These are phyloP conservation scores for Hamigera avellanea DNA, from an alignment of 495 filamentous ascomycete species.

Conservation along the genomic window DNA sequence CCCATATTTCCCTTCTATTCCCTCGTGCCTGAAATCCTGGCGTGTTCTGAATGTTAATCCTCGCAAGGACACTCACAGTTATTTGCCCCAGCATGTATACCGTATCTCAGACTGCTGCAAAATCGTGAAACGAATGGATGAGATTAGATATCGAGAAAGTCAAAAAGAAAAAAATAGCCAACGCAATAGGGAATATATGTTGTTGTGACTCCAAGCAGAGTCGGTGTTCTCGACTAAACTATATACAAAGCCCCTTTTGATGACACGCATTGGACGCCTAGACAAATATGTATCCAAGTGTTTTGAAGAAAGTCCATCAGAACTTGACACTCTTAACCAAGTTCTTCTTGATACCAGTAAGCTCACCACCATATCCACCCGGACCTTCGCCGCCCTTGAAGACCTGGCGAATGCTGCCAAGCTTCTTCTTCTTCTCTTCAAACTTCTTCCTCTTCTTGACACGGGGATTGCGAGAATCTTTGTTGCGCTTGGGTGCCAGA, in stretches of 20 bases:
- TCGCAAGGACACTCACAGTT: too few species aligned
- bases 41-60: too few species aligned
- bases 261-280: conserved; percentile 22
- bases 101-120: too few species aligned
- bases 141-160: too few species aligned
- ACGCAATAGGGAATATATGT: too few species aligned
- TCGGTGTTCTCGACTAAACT: conserved; percentile 1
- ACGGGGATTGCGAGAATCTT: conserved; percentile 85
- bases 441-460: conserved; percentile 96
- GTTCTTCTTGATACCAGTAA: conserved; percentile 89
- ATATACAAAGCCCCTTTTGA: conserved; percentile 14
- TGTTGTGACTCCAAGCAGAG: too few species aligned
- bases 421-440: conserved; percentile 90
- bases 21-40: too few species aligned
- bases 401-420: conserved; percentile 66
- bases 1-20: too few species aligned
- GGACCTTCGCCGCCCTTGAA: conserved; percentile 81
- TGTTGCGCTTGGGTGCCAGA: conserved; percentile 74
- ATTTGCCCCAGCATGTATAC: too few species aligned
- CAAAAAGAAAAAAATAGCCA: too few species aligned
- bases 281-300: conserved; percentile 15
- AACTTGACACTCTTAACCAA: conserved; percentile 91
- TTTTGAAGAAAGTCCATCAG: conserved; percentile 23
- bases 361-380: conserved; percentile 83
- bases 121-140: too few species aligned